Base-by-base conservation (phyloP, 257 asterid genomes). In the Rehmannia glutinosa region DNA sequence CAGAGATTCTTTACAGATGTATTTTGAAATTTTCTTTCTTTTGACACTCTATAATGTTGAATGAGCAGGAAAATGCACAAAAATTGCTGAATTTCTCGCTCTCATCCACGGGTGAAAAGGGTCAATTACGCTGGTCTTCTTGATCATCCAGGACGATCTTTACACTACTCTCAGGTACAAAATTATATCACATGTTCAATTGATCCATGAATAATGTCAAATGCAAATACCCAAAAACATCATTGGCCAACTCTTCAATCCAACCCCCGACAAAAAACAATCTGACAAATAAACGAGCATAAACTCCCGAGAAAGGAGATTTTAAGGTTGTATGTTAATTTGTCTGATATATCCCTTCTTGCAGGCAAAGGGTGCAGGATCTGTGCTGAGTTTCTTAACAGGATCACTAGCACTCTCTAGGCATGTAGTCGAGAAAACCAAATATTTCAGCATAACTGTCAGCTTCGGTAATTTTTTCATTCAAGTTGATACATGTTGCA, bases 331-430 rank as follows among this genome's bases (percentile, higher is more conserved):
- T 12, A 6, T 50, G 17, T 64, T 12, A 10, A 21, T 36, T 32
- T 13, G 21, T 54, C 11, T 38, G 23, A 58, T 61, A 19, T 19
- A 13, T 30, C 24, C 24, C 57, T 61, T 58, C n/a, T 36, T 77
- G 68, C 84, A 90, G 99, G 96, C 97, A 1, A 93, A 71, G 49
- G 99, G 97, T 53, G 92, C 97, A 28, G 99, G 99, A 53, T 88
- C 99, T 5, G 90, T 90, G 67, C 77, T 90, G 12, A 94, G 99
- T 83, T 94, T 88, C 75, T 41, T 78, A 66, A 85, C 99, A 6
- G 93, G 95, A 15, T 90, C 96, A 1, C 62, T 91, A 57, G 85
- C 92, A 60, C 91, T 90, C 23, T 90, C 99, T 45, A 87, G 83
- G 86, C 97, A 93, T 64, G 62, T 93, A 43, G 96, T 70, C 1